Evolutionary conservation across 768 basidiomycete species (phyloP), one percentile per base, ranked within the genome.

Genomic region (Suillus placidus): DNA sequence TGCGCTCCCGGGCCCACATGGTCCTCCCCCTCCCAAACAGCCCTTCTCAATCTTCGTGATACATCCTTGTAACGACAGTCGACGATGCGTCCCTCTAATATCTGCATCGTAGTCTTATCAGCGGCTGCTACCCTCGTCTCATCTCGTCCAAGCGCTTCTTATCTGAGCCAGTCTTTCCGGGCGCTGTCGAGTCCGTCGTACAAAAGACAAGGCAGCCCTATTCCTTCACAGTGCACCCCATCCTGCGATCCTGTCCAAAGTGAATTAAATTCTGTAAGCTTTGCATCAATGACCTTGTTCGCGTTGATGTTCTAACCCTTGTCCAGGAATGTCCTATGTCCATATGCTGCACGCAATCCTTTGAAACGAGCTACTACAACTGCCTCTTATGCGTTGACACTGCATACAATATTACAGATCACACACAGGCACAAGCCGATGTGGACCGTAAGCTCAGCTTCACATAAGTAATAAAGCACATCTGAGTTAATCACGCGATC

Each of bases 361-460:
- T 84, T 64, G 77, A 81, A 65, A 73, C 69, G 0, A 62, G 67
- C 4, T 83, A 81, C 68, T 83, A 77, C 72, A 72, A 78, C 51
- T 85, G 84, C 66, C 72, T 83, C 66, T 40, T 71, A 6, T 85
- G 84, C 63, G 70, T 80, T 35, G 81, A 75, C 13, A 34, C 61
- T 3, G 72, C 74, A 2, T 30, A 70, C 26, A 64, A 77, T 47
- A 61, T 68, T 7, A 62, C 52, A 30, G 75, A 79, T 64, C 82
- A 68, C 54, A 62, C 74, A 7, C 16, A 62, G 3, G 69, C 72
- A 1, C 81, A 83, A 56, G 42, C 35, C 1, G 61, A 71, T 40
- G 64, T 84, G 34, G 78, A 83, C 65, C 52, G 83, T 82, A 65
- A 67, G 79, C 67, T 13, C 34, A 5, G 42, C 16, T 30, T 30